A percentile compares a stretch with the other conserved stretches of the same genome.
These are phyloP conservation scores for Camellia oleifera DNA, from an alignment of 179 eudicot genomes.

Conservation along the genomic window DNA sequence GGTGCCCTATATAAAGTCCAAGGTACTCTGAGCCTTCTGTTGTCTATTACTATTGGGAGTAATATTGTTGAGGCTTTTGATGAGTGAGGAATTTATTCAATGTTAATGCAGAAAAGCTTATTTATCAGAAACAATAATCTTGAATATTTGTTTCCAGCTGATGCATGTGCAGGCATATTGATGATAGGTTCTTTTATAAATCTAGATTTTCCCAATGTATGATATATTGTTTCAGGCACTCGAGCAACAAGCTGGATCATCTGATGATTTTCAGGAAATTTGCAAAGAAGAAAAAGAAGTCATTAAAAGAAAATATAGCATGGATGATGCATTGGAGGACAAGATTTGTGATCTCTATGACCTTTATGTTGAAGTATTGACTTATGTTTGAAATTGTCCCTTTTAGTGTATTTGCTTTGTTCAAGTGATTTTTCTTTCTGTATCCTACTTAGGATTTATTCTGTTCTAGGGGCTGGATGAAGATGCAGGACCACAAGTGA, in stretches of 20 bases:
- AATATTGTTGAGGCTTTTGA: too few species aligned
- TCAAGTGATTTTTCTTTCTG: constrained; percentile 1
- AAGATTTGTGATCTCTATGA: constrained; percentile 95
- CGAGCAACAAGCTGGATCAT: constrained; percentile 60
- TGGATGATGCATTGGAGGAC: constrained; percentile 83
- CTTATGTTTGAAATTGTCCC: constrained; percentile 4
- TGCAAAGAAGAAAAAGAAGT: constrained; percentile 49
- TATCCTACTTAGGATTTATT: constrained; percentile 15
- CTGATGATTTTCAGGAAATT: constrained; percentile 70
- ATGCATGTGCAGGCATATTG: too few species aligned
- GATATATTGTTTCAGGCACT: constrained; percentile 39
- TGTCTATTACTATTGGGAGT: too few species aligned
- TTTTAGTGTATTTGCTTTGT: not conserved
- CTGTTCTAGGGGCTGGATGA: constrained; percentile 82
- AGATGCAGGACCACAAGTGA: constrained; percentile 88
- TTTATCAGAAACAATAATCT: too few species aligned
- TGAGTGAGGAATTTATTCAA: too few species aligned
- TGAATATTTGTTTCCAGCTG: too few species aligned
- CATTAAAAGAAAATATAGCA: constrained; percentile 50
- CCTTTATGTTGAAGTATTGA: constrained; percentile 72
- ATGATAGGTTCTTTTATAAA: too few species aligned
- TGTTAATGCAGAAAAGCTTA: too few species aligned
- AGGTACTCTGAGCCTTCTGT: constrained; percentile 34
- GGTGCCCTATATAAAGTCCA: constrained; percentile 52
- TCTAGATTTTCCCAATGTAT: not conserved